Percentiles rank a stretch among this genome's conserved stretches.
Evolutionary conservation across 805 yeast genomes (phyloP).

Genomic region (Blastobotrys americana): DNA sequence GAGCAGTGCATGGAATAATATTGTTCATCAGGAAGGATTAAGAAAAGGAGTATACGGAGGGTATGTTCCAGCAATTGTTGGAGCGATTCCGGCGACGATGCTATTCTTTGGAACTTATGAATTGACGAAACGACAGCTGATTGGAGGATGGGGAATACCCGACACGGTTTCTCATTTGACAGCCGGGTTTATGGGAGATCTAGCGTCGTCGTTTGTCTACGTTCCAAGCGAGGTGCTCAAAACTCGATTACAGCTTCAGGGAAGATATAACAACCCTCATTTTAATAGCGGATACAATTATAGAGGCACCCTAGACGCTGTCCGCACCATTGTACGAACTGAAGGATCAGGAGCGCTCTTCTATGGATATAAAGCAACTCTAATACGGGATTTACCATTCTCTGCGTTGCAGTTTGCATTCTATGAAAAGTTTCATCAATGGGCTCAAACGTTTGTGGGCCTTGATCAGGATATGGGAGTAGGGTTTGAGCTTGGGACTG

Average conservation of each 20-base stretch:
- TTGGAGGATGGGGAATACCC: conserved; percentile 54
- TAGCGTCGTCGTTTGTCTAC: conserved; percentile 78
- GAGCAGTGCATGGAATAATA: conserved; percentile 66
- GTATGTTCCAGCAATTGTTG: conserved; percentile 82
- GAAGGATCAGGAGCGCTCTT: conserved; percentile 78
- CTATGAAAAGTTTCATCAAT: conserved; percentile 56
- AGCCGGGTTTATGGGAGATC: conserved; percentile 91
- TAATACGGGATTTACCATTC: conserved; percentile 88
- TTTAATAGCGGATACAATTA: conserved; percentile 85
- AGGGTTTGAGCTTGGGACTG: conserved; percentile 65
- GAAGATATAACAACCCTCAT: conserved; percentile 69
- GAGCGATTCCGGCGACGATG: conserved; percentile 84
- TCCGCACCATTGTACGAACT: conserved; percentile 47
- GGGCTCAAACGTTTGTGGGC: conserved; percentile 29
- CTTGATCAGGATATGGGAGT: conserved; percentile 29
- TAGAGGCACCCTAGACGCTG: conserved; percentile 64
- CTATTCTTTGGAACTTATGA: conserved; percentile 93
- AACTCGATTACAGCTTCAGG: conserved; percentile 89
- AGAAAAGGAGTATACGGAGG: conserved; percentile 85
- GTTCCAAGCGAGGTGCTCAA: conserved; percentile 95
- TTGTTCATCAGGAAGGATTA: conserved; percentile 79
- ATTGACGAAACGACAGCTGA: conserved; percentile 61
- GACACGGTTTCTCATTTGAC: conserved; percentile 74
- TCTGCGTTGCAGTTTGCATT: conserved; percentile 94
- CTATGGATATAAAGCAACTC: conserved; percentile 90